A percentile compares a stretch with the other conserved stretches of the same genome.
These are phyloP conservation scores for Xylogone sp. DNA, from an alignment of 2,329 filamentous ascomycete genomes.

Conservation along the genomic window DNA sequence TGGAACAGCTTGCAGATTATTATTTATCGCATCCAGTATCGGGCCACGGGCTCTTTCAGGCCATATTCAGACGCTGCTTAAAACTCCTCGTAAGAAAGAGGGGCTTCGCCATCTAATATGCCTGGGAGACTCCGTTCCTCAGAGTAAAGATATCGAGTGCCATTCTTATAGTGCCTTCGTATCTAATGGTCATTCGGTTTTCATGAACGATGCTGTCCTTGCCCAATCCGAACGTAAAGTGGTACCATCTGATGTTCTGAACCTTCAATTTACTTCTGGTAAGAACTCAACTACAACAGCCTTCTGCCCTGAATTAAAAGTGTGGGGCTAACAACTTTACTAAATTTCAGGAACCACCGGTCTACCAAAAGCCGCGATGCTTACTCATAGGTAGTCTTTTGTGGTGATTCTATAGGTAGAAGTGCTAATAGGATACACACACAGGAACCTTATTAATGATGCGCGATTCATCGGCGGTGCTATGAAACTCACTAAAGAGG, in stretches of 20 bases:
- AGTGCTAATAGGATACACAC: no score
- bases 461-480: constrained; percentile 62
- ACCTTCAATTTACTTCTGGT: constrained; percentile 66
- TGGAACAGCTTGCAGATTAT: constrained; percentile 21
- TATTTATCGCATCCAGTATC: constrained; percentile 22
- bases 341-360: constrained; percentile 75
- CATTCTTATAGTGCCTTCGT: neutral
- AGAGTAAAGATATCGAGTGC: neutral
- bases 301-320: neutral
- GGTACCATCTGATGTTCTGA: constrained; percentile 56
- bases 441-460: constrained; percentile 56
- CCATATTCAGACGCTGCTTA: constrained; percentile 12
- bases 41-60: constrained; percentile 12
- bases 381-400: constrained; percentile 49
- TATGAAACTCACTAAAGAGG: constrained; percentile 58
- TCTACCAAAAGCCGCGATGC: constrained; percentile 69
- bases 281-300: neutral
- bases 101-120: no score
- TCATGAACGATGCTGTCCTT: neutral
- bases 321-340: no score
- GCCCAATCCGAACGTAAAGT: neutral
- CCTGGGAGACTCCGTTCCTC: no score
- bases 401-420: no score
- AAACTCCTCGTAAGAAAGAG: no score
- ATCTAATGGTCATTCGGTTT: neutral